These are phyloP conservation scores for Chrysanthemum makinoi DNA, from an alignment of 129 eudicot genomes.

Conservation along the genomic window DNA sequence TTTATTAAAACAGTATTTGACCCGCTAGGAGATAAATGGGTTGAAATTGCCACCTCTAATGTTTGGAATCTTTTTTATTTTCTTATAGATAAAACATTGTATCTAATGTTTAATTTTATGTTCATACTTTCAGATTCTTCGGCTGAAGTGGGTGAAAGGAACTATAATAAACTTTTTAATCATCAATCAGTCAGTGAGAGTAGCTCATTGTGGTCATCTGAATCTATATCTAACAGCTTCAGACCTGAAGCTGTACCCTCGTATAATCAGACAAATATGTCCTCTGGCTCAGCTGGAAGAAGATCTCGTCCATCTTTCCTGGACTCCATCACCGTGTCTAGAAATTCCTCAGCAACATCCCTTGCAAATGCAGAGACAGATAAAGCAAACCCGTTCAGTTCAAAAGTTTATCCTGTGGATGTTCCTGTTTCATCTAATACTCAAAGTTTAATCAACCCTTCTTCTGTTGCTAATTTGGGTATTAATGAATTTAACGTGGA, in stretches of 20 bases:
- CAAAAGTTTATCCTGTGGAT: constrained; percentile 39
- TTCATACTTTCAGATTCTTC: constrained; percentile 29
- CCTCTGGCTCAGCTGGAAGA: constrained; percentile 46
- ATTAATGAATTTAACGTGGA: constrained; percentile 35
- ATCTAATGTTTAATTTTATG: neutral
- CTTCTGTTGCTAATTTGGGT: constrained; percentile 37
- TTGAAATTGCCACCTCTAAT: too few relatives aligned
- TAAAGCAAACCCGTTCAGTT: constrained; percentile 34
- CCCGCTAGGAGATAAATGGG: too few relatives aligned
- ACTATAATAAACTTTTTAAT: constrained; percentile 30
- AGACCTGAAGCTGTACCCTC: constrained; percentile 36
- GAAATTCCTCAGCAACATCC: constrained; percentile 45
- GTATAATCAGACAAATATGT: constrained; percentile 35
- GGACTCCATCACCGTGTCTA: constrained; percentile 56
- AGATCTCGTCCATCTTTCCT: constrained; percentile 92
- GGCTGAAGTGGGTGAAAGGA: constrained; percentile 41
- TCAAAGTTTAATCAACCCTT: constrained; percentile 32
- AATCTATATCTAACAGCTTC: constrained; percentile 35
- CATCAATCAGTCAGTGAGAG: constrained; percentile 27
- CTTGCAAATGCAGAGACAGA: constrained; percentile 41
- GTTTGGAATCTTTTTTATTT: too few relatives aligned
- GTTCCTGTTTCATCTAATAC: constrained; percentile 42
- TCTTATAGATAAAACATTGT: neutral
- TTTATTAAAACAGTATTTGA: too few relatives aligned
- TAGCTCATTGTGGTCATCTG: constrained; percentile 44